Evolutionary conservation across 495 filamentous ascomycete genomes (phyloP).

Genomic region (Trichocladium uniseriatum): DNA sequence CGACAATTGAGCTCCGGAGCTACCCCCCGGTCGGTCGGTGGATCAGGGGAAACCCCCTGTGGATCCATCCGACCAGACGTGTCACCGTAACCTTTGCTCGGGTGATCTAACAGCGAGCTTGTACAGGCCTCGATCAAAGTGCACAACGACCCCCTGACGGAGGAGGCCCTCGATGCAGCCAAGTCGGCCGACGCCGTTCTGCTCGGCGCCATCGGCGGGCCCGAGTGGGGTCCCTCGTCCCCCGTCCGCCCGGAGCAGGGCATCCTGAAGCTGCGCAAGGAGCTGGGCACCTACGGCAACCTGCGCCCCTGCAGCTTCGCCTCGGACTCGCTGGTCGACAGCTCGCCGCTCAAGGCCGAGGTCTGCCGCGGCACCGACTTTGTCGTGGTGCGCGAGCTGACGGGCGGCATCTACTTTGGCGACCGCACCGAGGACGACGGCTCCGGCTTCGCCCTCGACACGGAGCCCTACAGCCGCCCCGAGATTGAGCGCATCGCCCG

Average conservation of each 20-base stretch:
- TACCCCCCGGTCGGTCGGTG: neutral
- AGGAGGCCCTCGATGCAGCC: constrained; percentile 74
- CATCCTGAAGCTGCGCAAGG: constrained; percentile 84
- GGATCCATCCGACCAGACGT: too few relatives aligned
- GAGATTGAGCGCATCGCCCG: constrained; percentile 89
- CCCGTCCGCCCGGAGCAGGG: constrained; percentile 89
- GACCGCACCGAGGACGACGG: constrained; percentile 78
- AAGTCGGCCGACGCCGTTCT: constrained; percentile 88
- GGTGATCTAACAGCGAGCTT: too few relatives aligned
- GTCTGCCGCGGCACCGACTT: constrained; percentile 87
- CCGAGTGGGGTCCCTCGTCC: constrained; percentile 87
- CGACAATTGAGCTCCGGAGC: neutral
- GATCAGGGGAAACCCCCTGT: neutral
- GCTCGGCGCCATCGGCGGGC: constrained; percentile 90
- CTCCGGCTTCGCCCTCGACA: constrained; percentile 72
- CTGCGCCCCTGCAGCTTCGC: constrained; percentile 97
- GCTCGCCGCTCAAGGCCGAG: constrained; percentile 79
- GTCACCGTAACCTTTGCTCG: too few relatives aligned
- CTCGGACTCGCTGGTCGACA: constrained; percentile 74
- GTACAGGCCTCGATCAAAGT: constrained; percentile 84
- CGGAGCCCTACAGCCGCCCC: constrained; percentile 74
- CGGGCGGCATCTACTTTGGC: constrained; percentile 95
- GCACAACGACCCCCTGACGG: constrained; percentile 67
- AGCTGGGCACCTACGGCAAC: constrained; percentile 92
- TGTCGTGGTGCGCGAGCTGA: constrained; percentile 90